Percentiles rank a stretch among this genome's conserved stretches.
These are phyloP conservation scores for Vigna trinervia DNA, from an alignment of 306 rosid species.

Conservation along the genomic window DNA sequence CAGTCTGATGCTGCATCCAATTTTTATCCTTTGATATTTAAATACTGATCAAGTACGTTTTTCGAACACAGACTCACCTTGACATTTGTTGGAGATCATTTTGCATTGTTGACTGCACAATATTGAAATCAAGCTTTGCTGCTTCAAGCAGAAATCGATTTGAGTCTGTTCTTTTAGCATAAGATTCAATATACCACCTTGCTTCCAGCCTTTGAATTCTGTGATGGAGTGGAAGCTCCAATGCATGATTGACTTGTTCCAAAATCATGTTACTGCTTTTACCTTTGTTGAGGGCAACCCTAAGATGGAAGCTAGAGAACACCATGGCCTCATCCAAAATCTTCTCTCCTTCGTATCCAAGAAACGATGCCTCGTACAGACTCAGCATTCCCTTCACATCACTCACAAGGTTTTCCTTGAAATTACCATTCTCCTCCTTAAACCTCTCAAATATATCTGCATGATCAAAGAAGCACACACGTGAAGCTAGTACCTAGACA, in stretches of 20 bases:
- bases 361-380: slow-evolving; percentile 63
- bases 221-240: slow-evolving; percentile 60
- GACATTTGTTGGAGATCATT: slow-evolving; percentile 57
- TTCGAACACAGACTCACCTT: too few species aligned
- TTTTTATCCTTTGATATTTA: background rate
- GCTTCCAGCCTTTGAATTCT: slow-evolving; percentile 59
- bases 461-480: background rate
- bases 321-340: slow-evolving; percentile 61
- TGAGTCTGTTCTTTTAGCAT: slow-evolving; percentile 44
- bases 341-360: slow-evolving; percentile 54
- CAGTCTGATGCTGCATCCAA: background rate
- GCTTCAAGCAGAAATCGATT: slow-evolving; percentile 48
- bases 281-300: background rate
- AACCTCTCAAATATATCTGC: slow-evolving; percentile 60
- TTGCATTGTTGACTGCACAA: slow-evolving; percentile 53
- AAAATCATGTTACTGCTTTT: background rate
- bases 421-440: slow-evolving; percentile 30
- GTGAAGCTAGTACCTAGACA: background rate
- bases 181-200: slow-evolving; percentile 58
- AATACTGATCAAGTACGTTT: background rate
- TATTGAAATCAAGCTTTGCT: slow-evolving; percentile 62
- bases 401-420: background rate
- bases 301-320: slow-evolving; percentile 49
- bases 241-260: slow-evolving; percentile 51
- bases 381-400: slow-evolving; percentile 64